Conservation (phyloP, 2,329 filamentous ascomycete species). For the Fusarium sp. region DNA sequence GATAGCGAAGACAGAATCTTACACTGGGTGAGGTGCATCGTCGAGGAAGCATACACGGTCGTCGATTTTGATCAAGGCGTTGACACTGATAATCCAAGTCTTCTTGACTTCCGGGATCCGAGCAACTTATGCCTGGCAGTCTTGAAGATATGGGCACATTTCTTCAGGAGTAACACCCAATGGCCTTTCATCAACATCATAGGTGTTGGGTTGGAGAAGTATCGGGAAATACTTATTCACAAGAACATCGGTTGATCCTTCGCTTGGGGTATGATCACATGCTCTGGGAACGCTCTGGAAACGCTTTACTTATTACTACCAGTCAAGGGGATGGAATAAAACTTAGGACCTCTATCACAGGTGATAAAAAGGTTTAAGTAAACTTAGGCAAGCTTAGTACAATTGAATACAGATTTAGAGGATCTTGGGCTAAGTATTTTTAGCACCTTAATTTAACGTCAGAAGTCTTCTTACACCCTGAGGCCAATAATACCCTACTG, state of each 20-base stretch:
- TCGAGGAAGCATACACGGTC: slow-evolving; percentile 53
- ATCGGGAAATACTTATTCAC: slow-evolving; percentile 39
- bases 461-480: too few relatives aligned
- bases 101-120: neutral
- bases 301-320: neutral
- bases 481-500: neutral
- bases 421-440: too few relatives aligned
- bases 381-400: too few relatives aligned
- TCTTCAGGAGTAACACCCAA: slow-evolving; percentile 58
- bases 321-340: too few relatives aligned
- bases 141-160: slow-evolving; percentile 56
- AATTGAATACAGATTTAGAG: too few relatives aligned
- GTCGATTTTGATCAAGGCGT: slow-evolving; percentile 49
- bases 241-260: neutral
- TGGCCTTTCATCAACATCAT: slow-evolving; percentile 60
- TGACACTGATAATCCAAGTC: neutral
- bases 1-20: slow-evolving; percentile 56
- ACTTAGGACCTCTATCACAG: too few relatives aligned
- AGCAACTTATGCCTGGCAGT: slow-evolving; percentile 45
- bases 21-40: slow-evolving; percentile 57
- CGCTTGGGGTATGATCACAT: neutral
- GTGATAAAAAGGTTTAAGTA: too few relatives aligned
- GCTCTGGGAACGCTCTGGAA: neutral
- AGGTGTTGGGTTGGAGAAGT: slow-evolving; percentile 51
- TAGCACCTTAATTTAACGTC: too few relatives aligned